These are phyloP conservation scores for Solanum microdontum DNA, from an alignment of 257 asterid species.

Conservation along the genomic window DNA sequence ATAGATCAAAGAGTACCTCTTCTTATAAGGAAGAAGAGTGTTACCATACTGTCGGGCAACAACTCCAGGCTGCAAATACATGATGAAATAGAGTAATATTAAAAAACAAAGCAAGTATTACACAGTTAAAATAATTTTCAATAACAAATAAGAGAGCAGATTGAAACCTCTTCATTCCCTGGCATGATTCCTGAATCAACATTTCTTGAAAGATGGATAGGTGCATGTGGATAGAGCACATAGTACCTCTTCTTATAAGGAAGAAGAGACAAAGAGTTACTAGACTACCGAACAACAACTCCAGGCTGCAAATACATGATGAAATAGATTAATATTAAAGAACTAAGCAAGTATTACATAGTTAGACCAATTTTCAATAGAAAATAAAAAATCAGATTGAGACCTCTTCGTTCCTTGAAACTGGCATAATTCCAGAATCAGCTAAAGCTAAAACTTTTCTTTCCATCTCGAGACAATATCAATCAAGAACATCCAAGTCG, in stretches of 20 bases:
- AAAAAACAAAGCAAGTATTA: not conserved
- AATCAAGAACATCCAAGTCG: not conserved
- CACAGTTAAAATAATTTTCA: not conserved
- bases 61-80: constrained; percentile 32
- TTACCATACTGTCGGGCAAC: constrained; percentile 19
- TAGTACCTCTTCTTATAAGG: too few relatives aligned
- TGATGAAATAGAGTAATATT: not conserved
- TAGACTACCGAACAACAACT: too few relatives aligned
- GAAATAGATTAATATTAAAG: too few relatives aligned
- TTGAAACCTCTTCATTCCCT: not conserved
- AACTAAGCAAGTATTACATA: too few relatives aligned
- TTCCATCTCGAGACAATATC: not conserved
- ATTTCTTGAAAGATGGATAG: too few relatives aligned
- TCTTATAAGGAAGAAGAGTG: constrained; percentile 60
- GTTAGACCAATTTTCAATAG: too few relatives aligned
- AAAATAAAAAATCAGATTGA: too few relatives aligned
- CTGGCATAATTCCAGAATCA: not conserved
- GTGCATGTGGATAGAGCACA: too few relatives aligned
- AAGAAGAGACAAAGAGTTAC: too few relatives aligned
- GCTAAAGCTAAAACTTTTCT: not conserved
- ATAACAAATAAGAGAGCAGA: not conserved
- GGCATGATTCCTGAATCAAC: not conserved
- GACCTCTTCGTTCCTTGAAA: too few relatives aligned
- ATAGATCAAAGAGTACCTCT: constrained; percentile 41
- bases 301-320: too few relatives aligned